Percentiles rank a stretch among this genome's conserved stretches.
phyloP scores from a whole-genome alignment of 108 stramenopile species.

The Cylindrotheca fusiformis region DNA sequence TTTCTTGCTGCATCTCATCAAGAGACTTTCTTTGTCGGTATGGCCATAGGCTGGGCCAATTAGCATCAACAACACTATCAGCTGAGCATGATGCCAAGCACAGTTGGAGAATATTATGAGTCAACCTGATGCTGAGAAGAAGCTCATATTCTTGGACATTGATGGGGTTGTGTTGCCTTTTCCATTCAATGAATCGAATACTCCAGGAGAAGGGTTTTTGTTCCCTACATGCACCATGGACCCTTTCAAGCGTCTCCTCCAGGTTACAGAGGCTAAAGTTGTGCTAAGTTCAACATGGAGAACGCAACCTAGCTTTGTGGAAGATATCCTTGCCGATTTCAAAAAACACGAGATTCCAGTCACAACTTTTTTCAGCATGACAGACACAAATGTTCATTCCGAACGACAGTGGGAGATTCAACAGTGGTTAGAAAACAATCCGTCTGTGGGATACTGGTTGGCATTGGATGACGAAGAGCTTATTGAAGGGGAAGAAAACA shows the following conservation, averaged over 20 bases:
- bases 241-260: conserved; percentile 37
- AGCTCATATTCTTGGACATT: conserved; percentile 70
- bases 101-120: too few species aligned
- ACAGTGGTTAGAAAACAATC: conserved; percentile 36
- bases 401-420: conserved; percentile 68
- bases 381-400: conserved; percentile 53
- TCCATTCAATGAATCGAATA: conserved; percentile 3
- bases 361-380: conserved; percentile 47
- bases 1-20: too few species aligned
- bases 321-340: conserved; percentile 57
- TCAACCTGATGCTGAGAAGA: background rate
- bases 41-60: too few species aligned
- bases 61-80: too few species aligned
- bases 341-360: conserved; percentile 8
- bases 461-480: conserved; percentile 78
- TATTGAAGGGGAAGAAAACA: conserved; percentile 37
- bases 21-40: too few species aligned
- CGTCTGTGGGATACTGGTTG: conserved; percentile 43
- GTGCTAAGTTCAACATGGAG: conserved; percentile 74
- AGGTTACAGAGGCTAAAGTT: conserved; percentile 17
- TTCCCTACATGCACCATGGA: conserved; percentile 55
- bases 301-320: conserved; percentile 36
- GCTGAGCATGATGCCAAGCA: too few species aligned
- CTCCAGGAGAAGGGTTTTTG: conserved; percentile 16
- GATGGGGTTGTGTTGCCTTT: conserved; percentile 80